Evolutionary conservation across 768 basidiomycete species (phyloP).

Genomic region (Pisolithus tinctorius): DNA sequence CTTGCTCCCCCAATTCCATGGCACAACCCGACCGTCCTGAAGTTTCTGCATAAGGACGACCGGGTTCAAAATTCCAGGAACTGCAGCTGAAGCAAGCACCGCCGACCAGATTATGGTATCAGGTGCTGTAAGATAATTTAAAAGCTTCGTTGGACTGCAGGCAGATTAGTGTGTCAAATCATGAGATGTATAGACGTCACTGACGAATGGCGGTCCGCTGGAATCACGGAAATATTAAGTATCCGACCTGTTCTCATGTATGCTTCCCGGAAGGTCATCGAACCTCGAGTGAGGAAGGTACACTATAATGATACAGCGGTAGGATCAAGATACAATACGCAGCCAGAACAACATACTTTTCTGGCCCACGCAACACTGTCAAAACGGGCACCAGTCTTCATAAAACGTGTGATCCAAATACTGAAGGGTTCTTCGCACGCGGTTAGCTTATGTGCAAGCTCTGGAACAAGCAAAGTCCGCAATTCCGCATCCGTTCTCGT

Average conservation of each 20-base stretch:
- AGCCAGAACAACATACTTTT: constrained; percentile 48
- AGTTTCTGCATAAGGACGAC: constrained; percentile 94
- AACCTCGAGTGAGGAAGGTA: constrained; percentile 86
- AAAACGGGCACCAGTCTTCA: constrained; percentile 90
- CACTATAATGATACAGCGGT: constrained; percentile 39
- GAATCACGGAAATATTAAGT: constrained; percentile 89
- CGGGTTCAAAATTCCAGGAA: constrained; percentile 92
- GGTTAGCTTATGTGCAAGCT: constrained; percentile 76
- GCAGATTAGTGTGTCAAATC: constrained; percentile 4
- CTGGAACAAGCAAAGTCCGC: constrained; percentile 66
- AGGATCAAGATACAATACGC: background rate
- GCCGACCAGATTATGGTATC: constrained; percentile 83
- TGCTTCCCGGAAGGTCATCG: constrained; percentile 93
- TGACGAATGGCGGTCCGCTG: constrained; percentile 82
- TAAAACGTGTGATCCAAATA: constrained; percentile 66
- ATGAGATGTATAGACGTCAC: constrained; percentile 16
- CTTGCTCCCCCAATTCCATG: constrained; percentile 92
- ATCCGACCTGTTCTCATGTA: constrained; percentile 90
- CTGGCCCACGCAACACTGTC: constrained; percentile 85
- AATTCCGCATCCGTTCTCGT: constrained; percentile 88
- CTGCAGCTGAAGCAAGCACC: constrained; percentile 83
- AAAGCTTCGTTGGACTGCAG: constrained; percentile 81
- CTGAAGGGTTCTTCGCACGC: constrained; percentile 73
- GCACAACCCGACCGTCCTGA: constrained; percentile 68
- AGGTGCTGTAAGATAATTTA: constrained; percentile 96